Conservation (phyloP, 768 basidiomycete genomes). For the Jaapia argillacea region DNA sequence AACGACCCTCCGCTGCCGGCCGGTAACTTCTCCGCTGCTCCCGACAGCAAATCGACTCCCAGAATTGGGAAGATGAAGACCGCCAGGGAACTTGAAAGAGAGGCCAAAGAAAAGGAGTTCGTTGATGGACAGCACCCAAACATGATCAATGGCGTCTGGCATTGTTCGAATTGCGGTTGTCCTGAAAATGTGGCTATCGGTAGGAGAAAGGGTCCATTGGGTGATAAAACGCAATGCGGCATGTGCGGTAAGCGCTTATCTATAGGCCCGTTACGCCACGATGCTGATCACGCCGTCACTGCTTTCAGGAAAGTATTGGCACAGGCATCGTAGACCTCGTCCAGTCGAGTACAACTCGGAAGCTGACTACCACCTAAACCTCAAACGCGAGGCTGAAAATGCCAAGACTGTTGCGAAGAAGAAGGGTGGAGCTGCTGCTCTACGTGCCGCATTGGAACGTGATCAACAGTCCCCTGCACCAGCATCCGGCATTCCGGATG, state of each 20-base stretch:
- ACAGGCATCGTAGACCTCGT: constrained; percentile 72
- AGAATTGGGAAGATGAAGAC: constrained; percentile 48
- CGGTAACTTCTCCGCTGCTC: constrained; percentile 5
- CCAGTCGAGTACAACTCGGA: constrained; percentile 76
- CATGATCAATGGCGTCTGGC: constrained; percentile 81
- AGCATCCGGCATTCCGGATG: constrained; percentile 44
- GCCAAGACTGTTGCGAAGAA: constrained; percentile 46
- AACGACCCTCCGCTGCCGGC: constrained; percentile 41
- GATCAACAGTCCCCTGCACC: constrained; percentile 18
- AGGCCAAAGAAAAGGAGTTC: constrained; percentile 78
- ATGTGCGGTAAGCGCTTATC: constrained; percentile 65
- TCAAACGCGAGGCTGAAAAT: constrained; percentile 46
- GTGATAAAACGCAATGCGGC: constrained; percentile 86
- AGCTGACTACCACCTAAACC: constrained; percentile 53
- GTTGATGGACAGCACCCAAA: constrained; percentile 78
- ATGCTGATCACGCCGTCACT: constrained; percentile 3
- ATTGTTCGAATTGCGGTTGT: constrained; percentile 91
- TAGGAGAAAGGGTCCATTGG: constrained; percentile 80
- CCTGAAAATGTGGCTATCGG: constrained; percentile 83
- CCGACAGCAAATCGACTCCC: constrained; percentile 16
- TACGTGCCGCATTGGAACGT: constrained; percentile 23
- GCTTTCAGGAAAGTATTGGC: constrained; percentile 76
- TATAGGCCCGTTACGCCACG: neutral
- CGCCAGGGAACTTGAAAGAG: constrained; percentile 65
- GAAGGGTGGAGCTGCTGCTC: constrained; percentile 40